phyloP scores from a whole-genome alignment of 257 asterid genomes.

The Gardenia jasminoides region DNA sequence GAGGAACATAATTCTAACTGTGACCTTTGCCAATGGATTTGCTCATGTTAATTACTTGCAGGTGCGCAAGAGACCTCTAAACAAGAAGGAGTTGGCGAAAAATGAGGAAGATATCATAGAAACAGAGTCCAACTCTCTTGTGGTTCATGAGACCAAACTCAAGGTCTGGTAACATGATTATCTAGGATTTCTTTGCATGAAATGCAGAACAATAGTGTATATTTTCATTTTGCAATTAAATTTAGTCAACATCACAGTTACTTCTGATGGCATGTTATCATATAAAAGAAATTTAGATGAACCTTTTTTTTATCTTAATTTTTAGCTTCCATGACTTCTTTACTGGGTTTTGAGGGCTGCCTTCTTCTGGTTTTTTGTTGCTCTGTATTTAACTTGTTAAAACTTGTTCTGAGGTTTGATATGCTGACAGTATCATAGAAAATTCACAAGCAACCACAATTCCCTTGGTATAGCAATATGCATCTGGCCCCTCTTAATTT shows the following conservation, averaged over 20 bases:
- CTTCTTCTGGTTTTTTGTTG: neutral
- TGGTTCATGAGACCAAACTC: slow-evolving; percentile 88
- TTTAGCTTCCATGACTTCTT: neutral
- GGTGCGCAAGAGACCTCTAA: slow-evolving; percentile 93
- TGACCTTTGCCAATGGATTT: slow-evolving; percentile 14
- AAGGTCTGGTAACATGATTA: slow-evolving; percentile 41
- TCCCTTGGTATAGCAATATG: neutral
- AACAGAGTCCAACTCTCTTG: slow-evolving; percentile 60
- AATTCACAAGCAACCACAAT: neutral
- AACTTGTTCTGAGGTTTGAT: neutral
- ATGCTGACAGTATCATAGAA: neutral
- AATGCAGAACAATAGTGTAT: neutral
- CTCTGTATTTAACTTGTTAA: neutral
- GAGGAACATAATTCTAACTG: neutral
- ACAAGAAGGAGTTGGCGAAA: slow-evolving; percentile 80
- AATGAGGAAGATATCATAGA: slow-evolving; percentile 92
- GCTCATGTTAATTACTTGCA: slow-evolving; percentile 33
- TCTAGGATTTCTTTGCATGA: neutral
- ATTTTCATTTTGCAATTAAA: neutral
- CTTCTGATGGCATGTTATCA: neutral
- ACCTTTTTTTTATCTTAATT: neutral
- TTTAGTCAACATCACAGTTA: neutral
- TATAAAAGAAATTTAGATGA: slow-evolving; percentile 1
- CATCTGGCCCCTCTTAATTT: neutral
- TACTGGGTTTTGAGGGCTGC: neutral